Percentiles rank a stretch among this genome's conserved stretches.
Evolutionary conservation across 805 yeast species (phyloP).

Genomic region (Candida khao-thaluensis): DNA sequence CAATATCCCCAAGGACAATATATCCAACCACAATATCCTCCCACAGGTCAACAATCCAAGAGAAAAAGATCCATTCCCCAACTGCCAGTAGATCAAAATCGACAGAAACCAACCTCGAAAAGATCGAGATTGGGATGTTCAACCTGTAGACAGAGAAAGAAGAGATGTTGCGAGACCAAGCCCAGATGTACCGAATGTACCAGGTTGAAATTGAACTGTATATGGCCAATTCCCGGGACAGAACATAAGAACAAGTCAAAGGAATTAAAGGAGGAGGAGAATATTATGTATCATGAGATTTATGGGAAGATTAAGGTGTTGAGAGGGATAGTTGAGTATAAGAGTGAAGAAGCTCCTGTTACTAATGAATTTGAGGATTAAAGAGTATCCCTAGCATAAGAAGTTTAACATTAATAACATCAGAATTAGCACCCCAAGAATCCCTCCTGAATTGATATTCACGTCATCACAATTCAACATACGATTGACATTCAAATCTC

Average conservation of each 20-base stretch:
- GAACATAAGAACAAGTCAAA: conserved; percentile 59
- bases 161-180: conserved; percentile 69
- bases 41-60: not conserved
- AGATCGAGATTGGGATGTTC: conserved; percentile 73
- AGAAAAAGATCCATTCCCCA: not conserved
- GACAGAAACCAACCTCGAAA: conserved; percentile 22
- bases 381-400: too few species aligned
- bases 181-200: conserved; percentile 69
- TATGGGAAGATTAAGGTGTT: conserved; percentile 61
- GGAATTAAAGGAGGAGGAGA: conserved; percentile 48
- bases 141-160: conserved; percentile 75
- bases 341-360: conserved; percentile 18
- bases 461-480: too few species aligned
- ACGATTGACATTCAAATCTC: too few species aligned
- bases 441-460: too few species aligned
- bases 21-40: too few species aligned
- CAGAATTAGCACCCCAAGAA: too few species aligned
- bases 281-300: conserved; percentile 52
- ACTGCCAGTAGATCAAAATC: not conserved
- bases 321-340: conserved; percentile 60
- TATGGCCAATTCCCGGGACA: conserved; percentile 73
- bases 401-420: too few species aligned
- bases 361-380: conserved; percentile 6
- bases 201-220: conserved; percentile 62
- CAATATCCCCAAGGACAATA: too few species aligned